These are phyloP conservation scores for Craspedostauros australis DNA, from an alignment of 108 stramenopile genomes.

Conservation along the genomic window DNA sequence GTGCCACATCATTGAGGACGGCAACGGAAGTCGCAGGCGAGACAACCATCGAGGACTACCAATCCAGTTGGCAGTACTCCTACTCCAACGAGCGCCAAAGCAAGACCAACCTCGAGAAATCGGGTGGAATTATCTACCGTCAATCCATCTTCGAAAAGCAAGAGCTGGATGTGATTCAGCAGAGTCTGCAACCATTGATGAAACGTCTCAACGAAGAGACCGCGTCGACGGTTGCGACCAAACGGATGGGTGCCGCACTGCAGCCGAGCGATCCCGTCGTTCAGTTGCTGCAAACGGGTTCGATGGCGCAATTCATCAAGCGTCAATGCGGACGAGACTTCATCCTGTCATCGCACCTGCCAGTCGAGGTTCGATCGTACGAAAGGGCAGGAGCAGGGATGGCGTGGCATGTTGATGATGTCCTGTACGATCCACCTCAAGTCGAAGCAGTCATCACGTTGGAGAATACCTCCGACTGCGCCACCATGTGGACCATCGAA, in stretches of 20 bases:
- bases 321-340: background rate
- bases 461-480: conserved; percentile 80
- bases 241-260: conserved; percentile 49
- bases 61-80: no score
- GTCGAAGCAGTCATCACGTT: conserved; percentile 68
- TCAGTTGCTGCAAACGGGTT: conserved; percentile 40
- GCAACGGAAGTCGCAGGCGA: no score
- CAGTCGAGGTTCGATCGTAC: conserved; percentile 64
- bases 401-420: conserved; percentile 74
- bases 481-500: conserved; percentile 48
- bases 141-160: conserved; percentile 43
- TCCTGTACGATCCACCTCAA: conserved; percentile 60
- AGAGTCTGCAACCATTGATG: conserved; percentile 11
- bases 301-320: conserved; percentile 1
- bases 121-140: conserved; percentile 53
- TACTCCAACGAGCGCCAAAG: no score
- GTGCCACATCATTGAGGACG: no score
- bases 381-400: conserved; percentile 62
- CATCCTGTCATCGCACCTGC: conserved; percentile 29
- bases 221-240: conserved; percentile 49
- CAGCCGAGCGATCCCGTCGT: conserved; percentile 9
- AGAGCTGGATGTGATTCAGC: conserved; percentile 29
- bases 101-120: conserved; percentile 35
- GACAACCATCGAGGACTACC: no score
- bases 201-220: conserved; percentile 37